Base-by-base conservation (phyloP, 2,329 filamentous ascomycete species). In the Aureobasidium uvarum region DNA sequence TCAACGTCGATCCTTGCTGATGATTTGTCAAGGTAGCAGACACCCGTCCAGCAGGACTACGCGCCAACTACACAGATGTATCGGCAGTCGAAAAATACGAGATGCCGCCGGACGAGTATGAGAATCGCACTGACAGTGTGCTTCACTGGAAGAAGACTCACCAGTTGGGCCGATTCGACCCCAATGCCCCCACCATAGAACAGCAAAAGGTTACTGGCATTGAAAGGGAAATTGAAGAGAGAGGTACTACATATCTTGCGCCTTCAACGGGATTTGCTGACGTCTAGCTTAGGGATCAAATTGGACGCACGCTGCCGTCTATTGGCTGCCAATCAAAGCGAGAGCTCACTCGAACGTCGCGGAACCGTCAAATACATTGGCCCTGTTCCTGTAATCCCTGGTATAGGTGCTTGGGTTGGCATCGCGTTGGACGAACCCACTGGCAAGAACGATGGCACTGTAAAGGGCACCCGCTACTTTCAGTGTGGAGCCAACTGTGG, bases 91-190 rank as follows among this genome's bases (percentile, higher is more conserved):
- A 92, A 65, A 97, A 97, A 80, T 98, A 95, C 77, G 86, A 89
- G 68, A 89, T 99, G 84, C 91, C 92, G n/a, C 82, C 85, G 62
- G 84, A 88, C 58, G 89, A 93, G 74, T 99, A 99, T 78, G 92
- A 92, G 75, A 86, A 87, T 73, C 92, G 93, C 74, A 82, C 87
- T 50, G 91, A 97, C 78, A 94, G 90, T 3, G 95, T 99, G 16
- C 85, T 97, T 28, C 91, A 93, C 6, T 98, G 92, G 92, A 99
- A 99, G 80, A 94, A 91, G 79, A 81, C 87, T n/a, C 88, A 96
- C 77, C 93, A 96, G 76, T 85, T 98, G n/a, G 95, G 95, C 59
- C 91, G 95, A 41, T 99, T 99, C 78, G 92, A 98, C 74, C 95
- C 95, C 14, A 83, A 89, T 71, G 91, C 92, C 8, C 87, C 90